phyloP scores from a whole-genome alignment of 202 grass and related monocot species.

The Panicum virgatum region DNA sequence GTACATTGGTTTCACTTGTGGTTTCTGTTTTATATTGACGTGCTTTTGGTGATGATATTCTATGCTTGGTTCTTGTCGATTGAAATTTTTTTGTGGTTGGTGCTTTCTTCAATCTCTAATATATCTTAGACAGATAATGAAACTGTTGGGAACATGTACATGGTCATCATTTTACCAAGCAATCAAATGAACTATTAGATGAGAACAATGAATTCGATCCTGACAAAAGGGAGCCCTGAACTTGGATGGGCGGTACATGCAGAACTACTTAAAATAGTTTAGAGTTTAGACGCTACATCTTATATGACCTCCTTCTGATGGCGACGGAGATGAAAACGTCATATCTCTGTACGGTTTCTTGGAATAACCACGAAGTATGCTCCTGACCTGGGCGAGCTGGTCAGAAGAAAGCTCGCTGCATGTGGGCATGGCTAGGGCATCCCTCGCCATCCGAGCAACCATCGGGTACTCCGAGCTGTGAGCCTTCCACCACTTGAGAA shows the following conservation, averaged over 20 bases:
- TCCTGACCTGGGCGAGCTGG: not conserved
- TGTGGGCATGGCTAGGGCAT: slow-evolving; percentile 56
- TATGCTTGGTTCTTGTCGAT: not conserved
- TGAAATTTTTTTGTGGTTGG: not conserved
- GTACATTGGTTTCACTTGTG: not conserved
- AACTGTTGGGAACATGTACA: not conserved
- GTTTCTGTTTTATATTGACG: not conserved
- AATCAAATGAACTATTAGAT: not conserved
- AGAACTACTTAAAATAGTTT: no score
- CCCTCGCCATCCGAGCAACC: slow-evolving; percentile 55
- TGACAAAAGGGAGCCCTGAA: no score
- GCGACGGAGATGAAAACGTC: not conserved
- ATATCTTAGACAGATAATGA: not conserved
- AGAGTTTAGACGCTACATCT: no score
- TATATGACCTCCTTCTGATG: not conserved
- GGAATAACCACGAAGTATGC: not conserved
- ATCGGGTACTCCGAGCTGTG: slow-evolving; percentile 48
- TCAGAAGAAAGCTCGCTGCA: slow-evolving; percentile 15
- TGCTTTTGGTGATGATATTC: not conserved
- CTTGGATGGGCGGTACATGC: no score
- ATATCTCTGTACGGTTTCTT: not conserved
- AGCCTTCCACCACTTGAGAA: not conserved
- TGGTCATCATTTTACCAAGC: not conserved
- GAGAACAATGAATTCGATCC: no score
- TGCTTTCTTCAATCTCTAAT: not conserved